Conservation (phyloP, 1,284 basidiomycete genomes). For the Apiotrichum mycotoxinovorans region DNA sequence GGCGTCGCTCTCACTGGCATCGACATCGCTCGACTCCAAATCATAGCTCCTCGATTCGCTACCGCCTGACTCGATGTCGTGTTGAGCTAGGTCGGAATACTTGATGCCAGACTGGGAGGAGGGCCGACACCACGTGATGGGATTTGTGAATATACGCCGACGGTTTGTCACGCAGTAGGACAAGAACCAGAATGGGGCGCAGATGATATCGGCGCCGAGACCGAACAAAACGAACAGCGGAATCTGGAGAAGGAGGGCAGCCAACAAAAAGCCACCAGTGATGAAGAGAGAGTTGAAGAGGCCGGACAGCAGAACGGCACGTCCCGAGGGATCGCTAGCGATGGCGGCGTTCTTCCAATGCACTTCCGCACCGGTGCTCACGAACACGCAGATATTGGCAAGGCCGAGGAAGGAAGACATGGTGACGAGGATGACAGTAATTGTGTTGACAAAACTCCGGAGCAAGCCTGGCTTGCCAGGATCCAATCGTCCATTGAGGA, state of each 20-base stretch:
- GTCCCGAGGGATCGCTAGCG: slow-evolving; percentile 1
- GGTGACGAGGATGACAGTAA: background rate
- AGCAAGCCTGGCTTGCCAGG: background rate
- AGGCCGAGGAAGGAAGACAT: background rate
- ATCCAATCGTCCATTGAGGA: background rate
- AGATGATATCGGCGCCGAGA: background rate
- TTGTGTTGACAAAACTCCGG: background rate
- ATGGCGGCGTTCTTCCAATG: background rate
- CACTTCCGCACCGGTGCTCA: background rate
- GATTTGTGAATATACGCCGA: background rate
- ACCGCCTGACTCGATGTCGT: background rate
- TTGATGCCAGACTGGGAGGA: no score
- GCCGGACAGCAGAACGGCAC: background rate
- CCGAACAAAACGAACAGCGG: background rate
- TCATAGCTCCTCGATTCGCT: slow-evolving; percentile 3
- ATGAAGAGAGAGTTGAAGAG: background rate
- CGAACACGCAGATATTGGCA: slow-evolving; percentile 2
- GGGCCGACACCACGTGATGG: background rate
- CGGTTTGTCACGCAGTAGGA: background rate
- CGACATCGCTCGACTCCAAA: background rate
- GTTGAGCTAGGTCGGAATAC: background rate
- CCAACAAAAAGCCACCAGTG: background rate
- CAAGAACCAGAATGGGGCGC: background rate
- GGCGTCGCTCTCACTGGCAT: background rate
- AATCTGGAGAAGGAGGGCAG: background rate